A percentile compares a stretch with the other conserved stretches of the same genome.
phyloP scores from a whole-genome alignment of 805 yeast genomes.

The Debaryomyces prosopidis region DNA sequence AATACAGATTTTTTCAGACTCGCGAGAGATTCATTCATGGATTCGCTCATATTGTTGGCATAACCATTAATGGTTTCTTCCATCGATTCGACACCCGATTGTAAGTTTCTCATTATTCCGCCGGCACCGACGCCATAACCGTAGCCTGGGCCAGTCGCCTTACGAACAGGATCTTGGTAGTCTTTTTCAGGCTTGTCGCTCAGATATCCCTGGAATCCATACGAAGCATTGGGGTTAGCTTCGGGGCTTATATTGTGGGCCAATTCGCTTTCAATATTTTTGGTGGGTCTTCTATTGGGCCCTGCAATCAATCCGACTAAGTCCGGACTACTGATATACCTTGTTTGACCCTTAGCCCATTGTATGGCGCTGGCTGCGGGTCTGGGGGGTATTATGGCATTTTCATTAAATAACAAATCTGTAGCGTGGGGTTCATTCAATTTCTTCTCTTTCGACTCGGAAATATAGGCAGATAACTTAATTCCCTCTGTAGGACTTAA shows the following conservation, averaged over 20 bases:
- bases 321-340: constrained; percentile 59
- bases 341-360: constrained; percentile 79
- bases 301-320: constrained; percentile 73
- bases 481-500: constrained; percentile 48
- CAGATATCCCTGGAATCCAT: constrained; percentile 21
- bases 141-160: constrained; percentile 28
- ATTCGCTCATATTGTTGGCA: constrained; percentile 54
- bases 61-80: constrained; percentile 59
- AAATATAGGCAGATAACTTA: constrained; percentile 23
- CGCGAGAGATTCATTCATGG: constrained; percentile 52
- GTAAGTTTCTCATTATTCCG: constrained; percentile 45
- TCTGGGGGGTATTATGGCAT: constrained; percentile 68
- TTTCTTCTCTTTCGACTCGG: constrained; percentile 18
- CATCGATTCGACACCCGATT: constrained; percentile 51
- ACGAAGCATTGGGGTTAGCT: constrained; percentile 36
- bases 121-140: constrained; percentile 45
- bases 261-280: constrained; percentile 58
- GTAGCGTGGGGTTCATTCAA: constrained; percentile 24
- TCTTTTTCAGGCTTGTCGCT: constrained; percentile 10
- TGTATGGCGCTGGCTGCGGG: constrained; percentile 79
- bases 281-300: constrained; percentile 62
- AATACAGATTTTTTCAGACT: constrained; percentile 51
- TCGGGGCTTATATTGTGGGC: constrained; percentile 49
- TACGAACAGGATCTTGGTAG: constrained; percentile 52
- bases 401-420: constrained; percentile 71